Conservation (phyloP, 2,329 filamentous ascomycete genomes). For the Botryotinia narcissicola region DNA sequence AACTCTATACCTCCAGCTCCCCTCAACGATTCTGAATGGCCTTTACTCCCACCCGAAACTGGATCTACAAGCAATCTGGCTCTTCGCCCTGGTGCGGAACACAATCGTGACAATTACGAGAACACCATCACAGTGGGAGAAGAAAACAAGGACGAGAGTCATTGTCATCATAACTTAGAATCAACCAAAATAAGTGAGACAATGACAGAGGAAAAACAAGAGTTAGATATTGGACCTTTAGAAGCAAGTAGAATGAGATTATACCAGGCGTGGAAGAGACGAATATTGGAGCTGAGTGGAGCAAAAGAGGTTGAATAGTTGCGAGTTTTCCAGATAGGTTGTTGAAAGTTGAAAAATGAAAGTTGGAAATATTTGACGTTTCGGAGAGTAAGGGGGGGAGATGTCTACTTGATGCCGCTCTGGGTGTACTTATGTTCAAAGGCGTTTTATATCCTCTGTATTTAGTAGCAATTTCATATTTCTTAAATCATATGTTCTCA, state of each 20-base stretch:
- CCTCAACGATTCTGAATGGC: background rate
- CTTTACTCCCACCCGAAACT: background rate
- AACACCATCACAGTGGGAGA: too few relatives aligned
- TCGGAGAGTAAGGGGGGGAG: fast-evolving
- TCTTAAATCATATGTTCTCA: background rate
- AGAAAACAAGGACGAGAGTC: background rate
- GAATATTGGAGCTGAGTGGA: background rate
- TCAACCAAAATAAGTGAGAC: background rate
- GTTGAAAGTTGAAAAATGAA: too few relatives aligned
- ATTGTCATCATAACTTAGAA: background rate
- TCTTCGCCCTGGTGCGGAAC: too few relatives aligned
- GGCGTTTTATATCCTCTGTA: background rate
- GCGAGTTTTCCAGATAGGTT: background rate
- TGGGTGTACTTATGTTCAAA: background rate
- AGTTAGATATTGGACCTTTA: too few relatives aligned
- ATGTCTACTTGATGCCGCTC: background rate
- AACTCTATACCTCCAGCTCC: background rate
- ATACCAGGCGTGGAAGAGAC: background rate
- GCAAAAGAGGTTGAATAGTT: background rate
- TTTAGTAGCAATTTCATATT: background rate
- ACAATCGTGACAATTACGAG: fast-evolving
- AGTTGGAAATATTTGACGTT: background rate
- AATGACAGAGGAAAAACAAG: background rate
- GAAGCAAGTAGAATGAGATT: background rate
- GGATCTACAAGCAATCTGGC: background rate